These are phyloP conservation scores for Maudiozyma barnettii DNA, from an alignment of 805 yeast genomes.

Conservation along the genomic window DNA sequence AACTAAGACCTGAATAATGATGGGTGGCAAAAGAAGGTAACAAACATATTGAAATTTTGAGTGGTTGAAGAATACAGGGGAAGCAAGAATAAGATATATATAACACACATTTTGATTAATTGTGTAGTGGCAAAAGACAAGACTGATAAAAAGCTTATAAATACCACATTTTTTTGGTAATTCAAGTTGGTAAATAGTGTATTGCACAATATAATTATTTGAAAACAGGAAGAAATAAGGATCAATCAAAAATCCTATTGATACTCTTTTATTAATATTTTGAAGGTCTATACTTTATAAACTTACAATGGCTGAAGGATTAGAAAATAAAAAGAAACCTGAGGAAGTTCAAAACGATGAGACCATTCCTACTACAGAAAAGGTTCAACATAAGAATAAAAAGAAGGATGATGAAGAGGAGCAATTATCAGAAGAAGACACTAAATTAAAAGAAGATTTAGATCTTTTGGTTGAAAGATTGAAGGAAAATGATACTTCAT, in stretches of 20 bases:
- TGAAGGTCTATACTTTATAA: background rate
- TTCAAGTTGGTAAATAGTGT: too few species aligned
- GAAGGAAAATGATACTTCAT: conserved; percentile 34
- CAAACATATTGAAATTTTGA: too few species aligned
- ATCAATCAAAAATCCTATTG: background rate
- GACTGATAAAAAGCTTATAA: too few species aligned
- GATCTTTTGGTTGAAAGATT: conserved; percentile 80
- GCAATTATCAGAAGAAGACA: conserved; percentile 89
- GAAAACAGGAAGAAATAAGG: too few species aligned
- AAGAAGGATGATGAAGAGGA: conserved; percentile 43
- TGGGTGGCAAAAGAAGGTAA: too few species aligned
- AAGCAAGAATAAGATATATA: too few species aligned
- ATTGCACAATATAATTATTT: too few species aligned
- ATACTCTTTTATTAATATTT: background rate
- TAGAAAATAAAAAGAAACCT: background rate
- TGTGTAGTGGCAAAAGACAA: too few species aligned
- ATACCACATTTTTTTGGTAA: too few species aligned
- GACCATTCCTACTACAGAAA: conserved; percentile 2
- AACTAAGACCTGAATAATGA: background rate
- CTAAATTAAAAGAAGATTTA: conserved; percentile 73
- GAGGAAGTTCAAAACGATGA: conserved; percentile 3
- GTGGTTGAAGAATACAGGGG: too few species aligned
- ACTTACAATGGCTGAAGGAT: conserved; percentile 2
- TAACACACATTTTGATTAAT: too few species aligned
- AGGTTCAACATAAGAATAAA: conserved; percentile 16